Evolutionary conservation across 2,329 filamentous ascomycete genomes (phyloP), one percentile per base, ranked within the genome.

Genomic region (Fusarium vanettenii): DNA sequence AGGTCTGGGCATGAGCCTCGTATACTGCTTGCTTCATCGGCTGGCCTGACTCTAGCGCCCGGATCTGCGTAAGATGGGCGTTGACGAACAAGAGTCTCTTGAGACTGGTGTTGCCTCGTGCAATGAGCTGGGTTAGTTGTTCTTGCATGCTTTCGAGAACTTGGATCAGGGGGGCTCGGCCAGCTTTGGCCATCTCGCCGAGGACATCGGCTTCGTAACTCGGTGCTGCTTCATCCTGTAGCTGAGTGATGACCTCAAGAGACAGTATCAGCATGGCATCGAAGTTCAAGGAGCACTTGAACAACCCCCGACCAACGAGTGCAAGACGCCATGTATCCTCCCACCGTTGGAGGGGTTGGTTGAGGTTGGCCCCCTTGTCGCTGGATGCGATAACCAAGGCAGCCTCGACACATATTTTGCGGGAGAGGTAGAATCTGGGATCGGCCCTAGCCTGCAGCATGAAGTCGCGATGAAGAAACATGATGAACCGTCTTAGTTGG

Each of bases 401-500:
- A 55, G 77, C 74, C 20, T 79, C 77, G 31, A 78, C 74, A 20
- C 77, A 79, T 2, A 70, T 43, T 33, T 79, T 79, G 16, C 77
- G 76, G 10, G 77, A 78, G 37, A 79, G 77, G 57, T 78, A 79
- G 43, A 78, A 78, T 8, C 69, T 73, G 9, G 77, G 71, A 35
- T 78, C 73, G 5, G 60, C 56, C 22, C 66, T 70, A 7, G 77
- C 74, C 31, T 76, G 71, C 13, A 79, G 71, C 77, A 79, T 79
- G 50, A 79, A 79, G 64, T 79, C 76, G 27, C 77, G 77, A 29
- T 79, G 77, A 31, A 79, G 73, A 37, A 79, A 78, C 73, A 79
- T 73, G 52, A 73, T 77, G 55, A 79, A 79, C 6, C 77, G 74
- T 10, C 77, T 75, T 9, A 79, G 29, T 11, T 79, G 76, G 9